Percentiles rank a stretch among this genome's conserved stretches.
Conservation (phyloP, 306 rosid genomes). For the Arachis stenosperma region DNA sequence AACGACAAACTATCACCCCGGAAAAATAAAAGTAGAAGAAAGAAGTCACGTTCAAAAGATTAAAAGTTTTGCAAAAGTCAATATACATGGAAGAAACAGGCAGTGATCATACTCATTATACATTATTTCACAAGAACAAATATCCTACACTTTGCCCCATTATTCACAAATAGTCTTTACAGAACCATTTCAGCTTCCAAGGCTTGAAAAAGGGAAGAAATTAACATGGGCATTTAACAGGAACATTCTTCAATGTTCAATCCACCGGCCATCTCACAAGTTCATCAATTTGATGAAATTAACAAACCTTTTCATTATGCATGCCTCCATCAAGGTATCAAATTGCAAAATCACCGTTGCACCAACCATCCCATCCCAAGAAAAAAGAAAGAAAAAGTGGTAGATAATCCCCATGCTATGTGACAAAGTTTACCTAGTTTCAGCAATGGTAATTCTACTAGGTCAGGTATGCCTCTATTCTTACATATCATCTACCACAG, state of each 20-base stretch:
- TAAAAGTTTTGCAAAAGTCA: slow-evolving; percentile 10
- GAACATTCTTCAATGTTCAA: slow-evolving; percentile 16
- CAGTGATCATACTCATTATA: not conserved
- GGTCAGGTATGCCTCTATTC: too few species aligned
- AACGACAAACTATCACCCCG: not conserved
- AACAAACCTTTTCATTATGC: slow-evolving; percentile 6
- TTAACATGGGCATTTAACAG: not conserved
- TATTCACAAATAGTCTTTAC: slow-evolving; percentile 1
- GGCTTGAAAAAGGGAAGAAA: slow-evolving; percentile 24
- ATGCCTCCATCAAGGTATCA: slow-evolving; percentile 17
- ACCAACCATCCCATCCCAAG: slow-evolving; percentile 17
- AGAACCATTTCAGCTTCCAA: slow-evolving; percentile 14
- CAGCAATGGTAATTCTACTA: too few species aligned
- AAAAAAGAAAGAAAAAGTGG: not conserved
- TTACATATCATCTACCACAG: too few species aligned
- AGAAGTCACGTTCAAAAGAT: not conserved
- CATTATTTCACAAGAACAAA: not conserved
- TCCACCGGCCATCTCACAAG: slow-evolving; percentile 13
- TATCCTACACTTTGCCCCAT: slow-evolving; percentile 20
- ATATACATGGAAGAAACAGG: slow-evolving; percentile 10
- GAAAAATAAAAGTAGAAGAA: not conserved
- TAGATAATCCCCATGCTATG: slow-evolving; percentile 5
- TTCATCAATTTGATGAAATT: slow-evolving; percentile 14
- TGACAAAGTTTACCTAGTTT: slow-evolving; percentile 3
- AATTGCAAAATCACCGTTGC: slow-evolving; percentile 12